Percentiles rank a stretch among this genome's conserved stretches.
These are phyloP conservation scores for Brassica napus DNA, from an alignment of 345 rosid species.

Conservation along the genomic window DNA sequence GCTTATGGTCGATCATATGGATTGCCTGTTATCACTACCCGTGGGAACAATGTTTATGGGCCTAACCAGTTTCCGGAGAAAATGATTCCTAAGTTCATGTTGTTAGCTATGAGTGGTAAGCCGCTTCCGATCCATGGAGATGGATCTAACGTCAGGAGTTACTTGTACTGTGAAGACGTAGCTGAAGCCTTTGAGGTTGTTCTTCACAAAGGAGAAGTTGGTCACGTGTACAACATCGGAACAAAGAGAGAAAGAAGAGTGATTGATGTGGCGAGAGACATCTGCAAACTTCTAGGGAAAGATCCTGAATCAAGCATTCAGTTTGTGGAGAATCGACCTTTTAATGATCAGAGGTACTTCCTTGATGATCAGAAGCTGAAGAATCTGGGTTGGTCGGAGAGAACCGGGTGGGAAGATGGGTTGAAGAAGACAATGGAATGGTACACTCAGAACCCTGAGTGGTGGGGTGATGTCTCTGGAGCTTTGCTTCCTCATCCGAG, in stretches of 20 bases:
- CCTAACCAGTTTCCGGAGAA: constrained; percentile 68
- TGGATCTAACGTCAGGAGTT: constrained; percentile 67
- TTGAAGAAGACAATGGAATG: constrained; percentile 57
- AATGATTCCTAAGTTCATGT: constrained; percentile 61
- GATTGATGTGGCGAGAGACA: constrained; percentile 58
- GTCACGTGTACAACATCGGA: constrained; percentile 64
- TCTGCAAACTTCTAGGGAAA: constrained; percentile 50
- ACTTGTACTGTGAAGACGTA: constrained; percentile 58
- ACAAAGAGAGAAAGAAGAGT: constrained; percentile 60
- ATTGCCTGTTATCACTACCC: constrained; percentile 55
- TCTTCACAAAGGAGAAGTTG: constrained; percentile 60
- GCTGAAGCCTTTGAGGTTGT: constrained; percentile 71
- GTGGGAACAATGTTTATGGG: constrained; percentile 69
- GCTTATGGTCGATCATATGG: constrained; percentile 64
- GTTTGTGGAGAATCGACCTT: constrained; percentile 63
- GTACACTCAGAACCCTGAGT: constrained; percentile 53
- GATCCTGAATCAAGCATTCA: constrained; percentile 44
- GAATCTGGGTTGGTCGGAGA: constrained; percentile 61
- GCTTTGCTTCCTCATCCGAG: constrained; percentile 64
- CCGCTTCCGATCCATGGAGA: constrained; percentile 63
- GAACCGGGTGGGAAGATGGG: constrained; percentile 59
- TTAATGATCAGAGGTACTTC: constrained; percentile 64
- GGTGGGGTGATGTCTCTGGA: constrained; percentile 68
- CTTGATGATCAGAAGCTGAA: constrained; percentile 65
- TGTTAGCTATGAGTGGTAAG: constrained; percentile 61